A percentile compares a stretch with the other conserved stretches of the same genome.
Conservation (phyloP, 257 asterid genomes). For the Mentha longifolia region DNA sequence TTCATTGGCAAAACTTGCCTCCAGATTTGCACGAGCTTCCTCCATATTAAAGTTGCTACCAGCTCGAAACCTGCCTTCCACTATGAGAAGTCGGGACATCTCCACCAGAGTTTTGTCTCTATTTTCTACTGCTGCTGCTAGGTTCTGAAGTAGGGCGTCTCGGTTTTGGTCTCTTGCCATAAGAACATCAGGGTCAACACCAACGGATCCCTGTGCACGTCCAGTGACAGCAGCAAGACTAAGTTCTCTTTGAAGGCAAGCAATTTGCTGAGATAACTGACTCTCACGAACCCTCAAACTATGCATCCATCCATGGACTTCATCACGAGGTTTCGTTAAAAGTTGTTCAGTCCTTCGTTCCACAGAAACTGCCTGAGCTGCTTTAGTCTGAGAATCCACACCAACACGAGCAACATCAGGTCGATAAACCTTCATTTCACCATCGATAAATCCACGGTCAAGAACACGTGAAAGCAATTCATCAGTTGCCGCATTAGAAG, state of each 20-base stretch:
- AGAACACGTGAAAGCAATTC: constrained; percentile 97
- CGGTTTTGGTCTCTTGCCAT: constrained; percentile 96
- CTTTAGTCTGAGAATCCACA: constrained; percentile 96
- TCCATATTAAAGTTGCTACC: constrained; percentile 81
- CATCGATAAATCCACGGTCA: constrained; percentile 98
- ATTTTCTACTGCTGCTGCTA: constrained; percentile 93
- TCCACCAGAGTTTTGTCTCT: constrained; percentile 92
- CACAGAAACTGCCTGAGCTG: constrained; percentile 99
- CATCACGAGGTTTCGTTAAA: constrained; percentile 80
- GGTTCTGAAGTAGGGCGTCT: constrained; percentile 75
- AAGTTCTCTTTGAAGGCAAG: constrained; percentile 87
- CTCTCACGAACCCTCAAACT: constrained; percentile 72
- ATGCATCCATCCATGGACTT: constrained; percentile 89
- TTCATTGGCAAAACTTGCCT: constrained; percentile 99
- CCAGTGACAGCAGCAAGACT: constrained; percentile 74
- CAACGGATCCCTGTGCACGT: constrained; percentile 96
- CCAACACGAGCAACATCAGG: constrained; percentile 99
- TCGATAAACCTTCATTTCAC: constrained; percentile 97
- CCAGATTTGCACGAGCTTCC: constrained; percentile 96
- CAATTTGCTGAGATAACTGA: constrained; percentile 85
- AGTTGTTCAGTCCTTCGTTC: constrained; percentile 97
- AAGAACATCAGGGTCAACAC: constrained; percentile 96
- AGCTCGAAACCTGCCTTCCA: constrained; percentile 83
- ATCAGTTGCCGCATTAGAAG: constrained; percentile 99
- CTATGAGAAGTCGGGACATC: constrained; percentile 87